phyloP scores from a whole-genome alignment of 208 protist genomes.

The Wallacemonas sp. region DNA sequence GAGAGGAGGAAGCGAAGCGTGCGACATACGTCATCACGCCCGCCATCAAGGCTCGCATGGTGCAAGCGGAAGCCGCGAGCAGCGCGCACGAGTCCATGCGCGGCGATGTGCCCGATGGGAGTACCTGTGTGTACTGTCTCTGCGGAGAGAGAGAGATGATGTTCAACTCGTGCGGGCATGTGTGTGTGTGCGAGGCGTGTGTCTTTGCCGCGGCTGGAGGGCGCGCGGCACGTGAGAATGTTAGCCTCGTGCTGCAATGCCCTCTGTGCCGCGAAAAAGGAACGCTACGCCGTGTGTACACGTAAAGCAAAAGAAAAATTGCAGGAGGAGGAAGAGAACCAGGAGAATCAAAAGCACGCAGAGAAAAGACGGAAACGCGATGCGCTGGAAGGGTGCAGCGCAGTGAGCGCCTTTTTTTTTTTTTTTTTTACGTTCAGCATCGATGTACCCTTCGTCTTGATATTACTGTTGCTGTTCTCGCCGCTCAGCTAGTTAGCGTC shows the following conservation, averaged over 20 bases:
- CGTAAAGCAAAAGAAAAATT: too few relatives aligned
- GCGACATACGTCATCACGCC: neutral
- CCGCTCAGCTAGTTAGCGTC: too few relatives aligned
- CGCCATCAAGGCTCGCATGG: neutral
- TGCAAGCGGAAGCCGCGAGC: neutral
- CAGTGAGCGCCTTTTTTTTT: constrained; percentile 1
- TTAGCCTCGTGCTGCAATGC: constrained; percentile 19
- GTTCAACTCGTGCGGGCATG: constrained; percentile 26
- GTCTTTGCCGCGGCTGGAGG: constrained; percentile 9
- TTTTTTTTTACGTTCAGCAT: constrained; percentile 3
- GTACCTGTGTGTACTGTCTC: constrained; percentile 19
- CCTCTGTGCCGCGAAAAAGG: constrained; percentile 16
- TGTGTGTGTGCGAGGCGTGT: constrained; percentile 31
- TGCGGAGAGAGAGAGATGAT: constrained; percentile 12
- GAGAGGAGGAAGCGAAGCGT: too few relatives aligned
- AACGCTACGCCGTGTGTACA: neutral
- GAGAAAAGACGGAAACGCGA: too few relatives aligned
- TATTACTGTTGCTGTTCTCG: neutral
- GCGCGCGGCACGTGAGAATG: constrained; percentile 3
- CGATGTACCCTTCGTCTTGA: neutral
- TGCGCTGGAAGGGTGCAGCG: too few relatives aligned
- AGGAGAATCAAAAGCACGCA: neutral
- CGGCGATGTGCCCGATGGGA: neutral
- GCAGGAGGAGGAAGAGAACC: neutral
- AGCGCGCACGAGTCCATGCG: neutral